A percentile compares a stretch with the other conserved stretches of the same genome.
Conservation (phyloP, 2,329 filamentous ascomycete genomes). For the Colletotrichum cereale region DNA sequence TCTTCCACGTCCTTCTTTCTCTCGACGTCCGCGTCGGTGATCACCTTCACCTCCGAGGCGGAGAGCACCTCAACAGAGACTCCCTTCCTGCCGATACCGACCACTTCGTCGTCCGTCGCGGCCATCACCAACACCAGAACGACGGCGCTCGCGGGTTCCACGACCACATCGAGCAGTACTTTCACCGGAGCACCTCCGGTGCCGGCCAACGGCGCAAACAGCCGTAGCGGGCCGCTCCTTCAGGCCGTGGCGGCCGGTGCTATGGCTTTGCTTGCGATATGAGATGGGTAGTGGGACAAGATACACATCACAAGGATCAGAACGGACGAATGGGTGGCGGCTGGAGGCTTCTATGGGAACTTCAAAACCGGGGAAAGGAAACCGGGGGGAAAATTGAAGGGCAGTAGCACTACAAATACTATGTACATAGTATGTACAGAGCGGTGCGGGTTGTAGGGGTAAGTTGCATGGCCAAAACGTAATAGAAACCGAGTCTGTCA, state of each 20-base stretch:
- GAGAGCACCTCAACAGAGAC: background rate
- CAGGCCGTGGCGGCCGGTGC: slow-evolving; percentile 5
- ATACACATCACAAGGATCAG: background rate
- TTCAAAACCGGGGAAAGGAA: background rate
- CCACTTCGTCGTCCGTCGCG: background rate
- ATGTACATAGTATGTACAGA: background rate
- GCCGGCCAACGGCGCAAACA: slow-evolving; percentile 16
- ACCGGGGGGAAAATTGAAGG: background rate
- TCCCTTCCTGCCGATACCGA: background rate
- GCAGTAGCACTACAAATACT: too few relatives aligned
- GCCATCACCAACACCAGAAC: background rate
- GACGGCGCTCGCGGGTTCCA: background rate
- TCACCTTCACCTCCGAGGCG: slow-evolving; percentile 11
- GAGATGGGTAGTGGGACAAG: background rate
- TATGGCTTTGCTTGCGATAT: slow-evolving; percentile 13
- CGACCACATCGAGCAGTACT: background rate
- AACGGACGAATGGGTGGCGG: background rate
- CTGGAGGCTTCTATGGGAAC: background rate
- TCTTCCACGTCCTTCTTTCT: slow-evolving; percentile 2
- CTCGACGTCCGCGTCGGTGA: background rate
- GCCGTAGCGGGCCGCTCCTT: slow-evolving; percentile 4
- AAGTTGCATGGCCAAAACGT: background rate
- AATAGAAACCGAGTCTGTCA: background rate
- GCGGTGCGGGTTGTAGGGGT: background rate
- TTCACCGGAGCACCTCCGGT: slow-evolving; percentile 4